phyloP scores from a whole-genome alignment of 2,329 filamentous ascomycete species.

The Falciphora oryzae region DNA sequence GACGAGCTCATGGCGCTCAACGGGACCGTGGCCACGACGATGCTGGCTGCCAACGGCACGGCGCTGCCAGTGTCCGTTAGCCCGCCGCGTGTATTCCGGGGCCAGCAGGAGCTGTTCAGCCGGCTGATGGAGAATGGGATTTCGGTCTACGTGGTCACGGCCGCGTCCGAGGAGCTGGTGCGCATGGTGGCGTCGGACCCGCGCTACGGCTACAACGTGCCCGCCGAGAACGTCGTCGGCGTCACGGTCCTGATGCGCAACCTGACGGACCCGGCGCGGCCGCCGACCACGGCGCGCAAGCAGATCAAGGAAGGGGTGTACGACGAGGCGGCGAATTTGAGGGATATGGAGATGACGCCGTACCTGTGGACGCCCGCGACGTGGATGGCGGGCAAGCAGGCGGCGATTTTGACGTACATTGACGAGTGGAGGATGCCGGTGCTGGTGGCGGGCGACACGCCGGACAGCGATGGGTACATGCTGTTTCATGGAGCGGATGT shows the following conservation, averaged over 20 bases:
- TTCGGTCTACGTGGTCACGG: conserved; percentile 1
- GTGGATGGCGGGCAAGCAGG: conserved; percentile 7
- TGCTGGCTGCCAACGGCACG: neutral
- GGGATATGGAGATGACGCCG: conserved; percentile 4
- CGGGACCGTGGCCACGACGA: conserved; percentile 1
- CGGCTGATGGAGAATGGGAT: conserved; percentile 5
- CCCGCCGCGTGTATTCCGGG: conserved; percentile 2
- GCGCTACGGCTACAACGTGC: conserved; percentile 9
- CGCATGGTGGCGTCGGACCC: conserved; percentile 10
- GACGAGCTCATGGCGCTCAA: conserved; percentile 7
- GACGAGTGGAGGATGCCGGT: conserved; percentile 5
- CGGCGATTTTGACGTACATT: conserved; percentile 6
- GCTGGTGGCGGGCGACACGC: conserved; percentile 6
- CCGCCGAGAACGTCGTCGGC: conserved; percentile 6
- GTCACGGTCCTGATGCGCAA: conserved; percentile 4
- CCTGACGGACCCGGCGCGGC: conserved; percentile 1
- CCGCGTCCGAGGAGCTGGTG: conserved; percentile 7
- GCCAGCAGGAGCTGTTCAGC: conserved; percentile 8
- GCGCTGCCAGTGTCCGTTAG: neutral
- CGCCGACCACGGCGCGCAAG: conserved; percentile 3
- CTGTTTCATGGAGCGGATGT: conserved; percentile 5
- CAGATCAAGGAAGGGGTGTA: neutral
- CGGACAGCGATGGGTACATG: conserved; percentile 9
- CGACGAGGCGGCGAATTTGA: conserved; percentile 4
- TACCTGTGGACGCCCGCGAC: conserved; percentile 10